phyloP scores from a whole-genome alignment of 208 protist genomes.

The Crithidia mellificae region DNA sequence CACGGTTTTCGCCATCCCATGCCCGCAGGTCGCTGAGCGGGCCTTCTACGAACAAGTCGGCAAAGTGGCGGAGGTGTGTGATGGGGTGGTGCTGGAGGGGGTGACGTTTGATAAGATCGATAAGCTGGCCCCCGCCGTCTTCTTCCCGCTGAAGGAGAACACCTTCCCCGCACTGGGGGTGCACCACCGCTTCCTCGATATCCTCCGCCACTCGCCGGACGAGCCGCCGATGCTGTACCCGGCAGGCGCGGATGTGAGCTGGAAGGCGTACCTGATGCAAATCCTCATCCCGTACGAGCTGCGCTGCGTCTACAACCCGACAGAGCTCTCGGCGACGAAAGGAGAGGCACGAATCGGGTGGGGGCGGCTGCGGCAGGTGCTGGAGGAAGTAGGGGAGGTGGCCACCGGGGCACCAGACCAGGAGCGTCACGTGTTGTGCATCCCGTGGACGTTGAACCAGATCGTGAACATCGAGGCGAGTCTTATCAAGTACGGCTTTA shows the following conservation, averaged over 20 bases:
- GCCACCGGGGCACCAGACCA: neutral
- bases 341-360: slow-evolving; percentile 80
- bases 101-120: slow-evolving; percentile 73
- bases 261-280: slow-evolving; percentile 47
- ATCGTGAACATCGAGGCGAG: slow-evolving; percentile 89
- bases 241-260: slow-evolving; percentile 44
- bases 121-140: slow-evolving; percentile 57
- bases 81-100: slow-evolving; percentile 75
- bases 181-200: slow-evolving; percentile 82
- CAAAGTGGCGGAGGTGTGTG: slow-evolving; percentile 43
- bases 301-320: slow-evolving; percentile 77
- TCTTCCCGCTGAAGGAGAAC: slow-evolving; percentile 78
- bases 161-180: slow-evolving; percentile 79
- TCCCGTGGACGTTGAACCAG: slow-evolving; percentile 89
- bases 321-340: slow-evolving; percentile 72
- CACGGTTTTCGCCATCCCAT: slow-evolving; percentile 72
- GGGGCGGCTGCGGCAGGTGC: slow-evolving; percentile 69
- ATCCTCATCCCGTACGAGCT: slow-evolving; percentile 73
- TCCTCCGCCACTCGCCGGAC: slow-evolving; percentile 41
- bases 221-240: slow-evolving; percentile 87
- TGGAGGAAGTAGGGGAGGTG: slow-evolving; percentile 48
- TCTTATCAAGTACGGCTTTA: slow-evolving; percentile 82
- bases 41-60: slow-evolving; percentile 69
- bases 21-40: slow-evolving; percentile 61
- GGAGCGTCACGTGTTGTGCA: slow-evolving; percentile 55